These are phyloP conservation scores for Backusella parvicylindrica DNA, from an alignment of 192 early-diverging fungal species.

Conservation along the genomic window DNA sequence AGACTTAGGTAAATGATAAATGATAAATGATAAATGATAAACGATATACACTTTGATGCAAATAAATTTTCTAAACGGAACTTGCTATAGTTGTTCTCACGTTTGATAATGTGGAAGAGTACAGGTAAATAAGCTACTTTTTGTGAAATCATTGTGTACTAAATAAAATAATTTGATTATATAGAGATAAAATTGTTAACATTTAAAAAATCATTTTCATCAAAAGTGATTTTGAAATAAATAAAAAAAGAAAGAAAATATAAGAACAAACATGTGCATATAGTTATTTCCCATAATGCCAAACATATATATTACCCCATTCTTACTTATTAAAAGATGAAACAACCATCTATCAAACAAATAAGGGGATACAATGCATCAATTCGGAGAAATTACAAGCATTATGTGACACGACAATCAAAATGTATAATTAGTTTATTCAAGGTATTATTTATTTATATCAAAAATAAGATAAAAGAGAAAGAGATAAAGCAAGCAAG, in stretches of 20 bases:
- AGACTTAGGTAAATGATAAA: conserved; percentile 55
- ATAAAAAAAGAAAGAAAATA: background rate
- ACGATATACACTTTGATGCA: background rate
- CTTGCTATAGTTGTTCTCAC: background rate
- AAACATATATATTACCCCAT: background rate
- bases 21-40: conserved; percentile 33
- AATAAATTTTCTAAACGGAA: background rate
- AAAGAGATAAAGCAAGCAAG: background rate
- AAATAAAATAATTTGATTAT: background rate
- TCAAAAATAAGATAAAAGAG: background rate
- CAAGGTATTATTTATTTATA: background rate
- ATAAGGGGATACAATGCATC: background rate
- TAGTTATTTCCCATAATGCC: background rate
- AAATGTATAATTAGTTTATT: background rate
- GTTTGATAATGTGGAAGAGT: conserved; percentile 6
- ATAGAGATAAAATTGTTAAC: background rate
- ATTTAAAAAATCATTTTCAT: background rate
- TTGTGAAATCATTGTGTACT: background rate
- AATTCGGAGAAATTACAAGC: background rate
- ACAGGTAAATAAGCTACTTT: background rate
- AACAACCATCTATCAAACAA: background rate
- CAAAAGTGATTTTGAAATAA: background rate
- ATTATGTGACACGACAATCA: background rate
- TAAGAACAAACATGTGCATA: background rate
- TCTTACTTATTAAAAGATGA: background rate